Conservation (phyloP, 1,139 yeast species). For the Blastobotrys capitulatus region DNA sequence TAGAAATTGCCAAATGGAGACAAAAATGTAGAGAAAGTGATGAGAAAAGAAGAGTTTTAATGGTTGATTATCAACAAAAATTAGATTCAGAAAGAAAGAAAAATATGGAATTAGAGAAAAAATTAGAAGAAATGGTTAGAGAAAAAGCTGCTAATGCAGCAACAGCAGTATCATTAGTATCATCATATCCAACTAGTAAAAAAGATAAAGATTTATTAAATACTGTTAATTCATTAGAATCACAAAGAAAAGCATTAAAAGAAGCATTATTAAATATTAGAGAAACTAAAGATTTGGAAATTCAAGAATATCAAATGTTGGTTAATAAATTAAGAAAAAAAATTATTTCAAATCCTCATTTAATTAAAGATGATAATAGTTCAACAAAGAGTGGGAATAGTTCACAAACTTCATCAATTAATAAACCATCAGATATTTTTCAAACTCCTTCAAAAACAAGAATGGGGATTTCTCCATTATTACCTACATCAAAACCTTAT, state of each 20-base stretch:
- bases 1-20: slow-evolving; percentile 18
- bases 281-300: slow-evolving; percentile 35
- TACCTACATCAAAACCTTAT: slow-evolving; percentile 10
- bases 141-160: slow-evolving; percentile 13
- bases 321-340: slow-evolving; percentile 8
- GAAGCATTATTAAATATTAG: slow-evolving; percentile 42
- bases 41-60: slow-evolving; percentile 23
- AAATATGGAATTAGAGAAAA: slow-evolving; percentile 24
- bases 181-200: neutral
- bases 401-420: slow-evolving; percentile 1
- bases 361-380: neutral
- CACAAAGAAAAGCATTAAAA: slow-evolving; percentile 55
- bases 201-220: slow-evolving; percentile 8
- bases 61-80: slow-evolving; percentile 29
- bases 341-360: neutral
- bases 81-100: slow-evolving; percentile 26
- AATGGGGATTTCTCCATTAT: slow-evolving; percentile 11
- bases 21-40: slow-evolving; percentile 25
- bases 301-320: slow-evolving; percentile 31
- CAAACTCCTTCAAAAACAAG: neutral
- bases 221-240: slow-evolving; percentile 35
- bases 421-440: neutral
- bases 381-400: neutral
- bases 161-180: slow-evolving; percentile 6
- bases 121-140: slow-evolving; percentile 19